Percentiles rank a stretch among this genome's conserved stretches.
phyloP scores from a whole-genome alignment of 768 basidiomycete species.

The Piloderma croceum region DNA sequence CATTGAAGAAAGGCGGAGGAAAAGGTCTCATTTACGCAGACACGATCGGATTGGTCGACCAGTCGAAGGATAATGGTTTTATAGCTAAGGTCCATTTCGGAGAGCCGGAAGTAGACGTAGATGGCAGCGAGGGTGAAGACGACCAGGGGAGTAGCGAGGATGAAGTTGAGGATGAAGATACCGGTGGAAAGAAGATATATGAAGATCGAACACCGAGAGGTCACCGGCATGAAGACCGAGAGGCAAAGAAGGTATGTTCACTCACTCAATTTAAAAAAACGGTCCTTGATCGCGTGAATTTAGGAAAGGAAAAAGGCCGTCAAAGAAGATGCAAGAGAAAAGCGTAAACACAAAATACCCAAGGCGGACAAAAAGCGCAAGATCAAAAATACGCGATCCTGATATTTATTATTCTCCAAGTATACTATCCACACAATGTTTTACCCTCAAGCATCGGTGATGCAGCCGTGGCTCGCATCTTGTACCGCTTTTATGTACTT shows the following conservation, averaged over 20 bases:
- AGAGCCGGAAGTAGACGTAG: constrained; percentile 18
- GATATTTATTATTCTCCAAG: constrained; percentile 13
- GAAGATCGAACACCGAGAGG: constrained; percentile 65
- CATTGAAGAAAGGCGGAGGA: constrained; percentile 64
- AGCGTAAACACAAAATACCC: constrained; percentile 88
- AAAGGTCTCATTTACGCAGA: constrained; percentile 79
- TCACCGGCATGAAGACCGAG: constrained; percentile 88
- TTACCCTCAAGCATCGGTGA: constrained; percentile 66
- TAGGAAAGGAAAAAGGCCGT: constrained; percentile 89
- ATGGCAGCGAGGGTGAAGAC: constrained; percentile 20
- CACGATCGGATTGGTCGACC: constrained; percentile 71
- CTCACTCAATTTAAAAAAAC: constrained; percentile 6
- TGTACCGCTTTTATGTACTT: constrained; percentile 86
- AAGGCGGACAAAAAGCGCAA: constrained; percentile 90
- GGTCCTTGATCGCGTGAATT: constrained; percentile 11
- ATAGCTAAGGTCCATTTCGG: constrained; percentile 3
- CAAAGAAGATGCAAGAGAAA: constrained; percentile 84
- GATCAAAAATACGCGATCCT: constrained; percentile 46
- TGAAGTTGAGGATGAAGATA: constrained; percentile 30
- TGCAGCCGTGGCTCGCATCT: constrained; percentile 90
- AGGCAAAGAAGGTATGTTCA: constrained; percentile 73
- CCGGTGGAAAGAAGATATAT: constrained; percentile 27
- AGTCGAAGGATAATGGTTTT: constrained; percentile 18
- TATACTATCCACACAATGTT: no score
- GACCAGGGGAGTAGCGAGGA: constrained; percentile 25